Evolutionary conservation across 208 protist species (phyloP).

Genomic region (Trypanosomatidae sp.): DNA sequence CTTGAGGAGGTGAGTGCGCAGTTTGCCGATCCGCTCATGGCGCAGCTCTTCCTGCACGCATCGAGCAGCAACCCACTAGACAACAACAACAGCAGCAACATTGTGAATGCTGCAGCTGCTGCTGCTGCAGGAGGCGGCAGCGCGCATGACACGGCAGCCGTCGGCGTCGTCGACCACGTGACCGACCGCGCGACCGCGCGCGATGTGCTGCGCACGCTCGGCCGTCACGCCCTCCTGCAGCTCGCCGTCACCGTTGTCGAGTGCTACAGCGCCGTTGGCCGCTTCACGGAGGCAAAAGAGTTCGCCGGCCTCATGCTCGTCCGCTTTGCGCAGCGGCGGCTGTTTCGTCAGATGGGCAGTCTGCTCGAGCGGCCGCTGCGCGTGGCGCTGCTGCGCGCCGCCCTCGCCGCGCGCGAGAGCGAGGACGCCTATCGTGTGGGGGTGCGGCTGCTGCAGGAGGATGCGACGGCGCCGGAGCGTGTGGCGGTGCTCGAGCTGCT

Average conservation of each 20-base stretch:
- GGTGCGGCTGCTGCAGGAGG: slow-evolving; percentile 58
- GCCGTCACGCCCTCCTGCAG: slow-evolving; percentile 34
- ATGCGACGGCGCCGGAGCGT: slow-evolving; percentile 37
- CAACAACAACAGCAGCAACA: slow-evolving; percentile 4
- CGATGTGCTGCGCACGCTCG: slow-evolving; percentile 51
- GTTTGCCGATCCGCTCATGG: slow-evolving; percentile 69
- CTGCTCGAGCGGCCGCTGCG: slow-evolving; percentile 58
- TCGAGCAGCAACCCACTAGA: slow-evolving; percentile 20
- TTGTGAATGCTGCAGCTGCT: background rate
- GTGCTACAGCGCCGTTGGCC: slow-evolving; percentile 69
- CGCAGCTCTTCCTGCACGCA: slow-evolving; percentile 67
- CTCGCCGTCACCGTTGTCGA: slow-evolving; percentile 68
- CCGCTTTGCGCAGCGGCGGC: slow-evolving; percentile 21
- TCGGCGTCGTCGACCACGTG: background rate
- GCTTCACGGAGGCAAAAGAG: slow-evolving; percentile 81
- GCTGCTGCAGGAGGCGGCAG: background rate
- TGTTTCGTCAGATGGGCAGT: slow-evolving; percentile 29
- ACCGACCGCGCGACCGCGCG: slow-evolving; percentile 46
- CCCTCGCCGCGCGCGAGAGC: slow-evolving; percentile 52
- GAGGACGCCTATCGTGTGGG: slow-evolving; percentile 76
- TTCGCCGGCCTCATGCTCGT: slow-evolving; percentile 69
- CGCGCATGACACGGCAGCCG: background rate
- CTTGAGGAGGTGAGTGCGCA: slow-evolving; percentile 70
- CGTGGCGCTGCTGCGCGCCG: slow-evolving; percentile 55
- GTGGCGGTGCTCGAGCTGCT: slow-evolving; percentile 59